phyloP scores from a whole-genome alignment of 352 stramenopile species.

The Globisporangium recalcitrans region DNA sequence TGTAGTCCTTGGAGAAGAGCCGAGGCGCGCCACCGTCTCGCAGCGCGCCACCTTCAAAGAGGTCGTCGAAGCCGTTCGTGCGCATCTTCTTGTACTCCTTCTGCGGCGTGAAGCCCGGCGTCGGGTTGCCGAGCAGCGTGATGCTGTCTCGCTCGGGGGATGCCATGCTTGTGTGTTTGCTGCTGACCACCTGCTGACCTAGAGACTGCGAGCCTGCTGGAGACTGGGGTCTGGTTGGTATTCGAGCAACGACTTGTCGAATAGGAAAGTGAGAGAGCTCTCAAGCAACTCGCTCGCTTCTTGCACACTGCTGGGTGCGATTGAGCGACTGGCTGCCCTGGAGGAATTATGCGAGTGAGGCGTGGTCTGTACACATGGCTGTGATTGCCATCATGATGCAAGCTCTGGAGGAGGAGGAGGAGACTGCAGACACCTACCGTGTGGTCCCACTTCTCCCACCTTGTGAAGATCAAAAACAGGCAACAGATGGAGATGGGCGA shows the following conservation, averaged over 20 bases:
- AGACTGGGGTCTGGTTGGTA: background rate
- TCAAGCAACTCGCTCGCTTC: background rate
- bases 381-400: background rate
- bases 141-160: background rate
- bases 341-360: background rate
- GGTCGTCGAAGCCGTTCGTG: background rate
- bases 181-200: background rate
- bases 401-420: too few relatives aligned
- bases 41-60: conserved; percentile 15
- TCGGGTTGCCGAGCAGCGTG: background rate
- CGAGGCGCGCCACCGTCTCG: conserved; percentile 43
- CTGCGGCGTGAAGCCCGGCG: background rate
- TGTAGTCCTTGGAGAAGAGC: conserved; percentile 44
- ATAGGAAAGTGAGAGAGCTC: background rate
- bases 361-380: background rate
- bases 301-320: too few relatives aligned
- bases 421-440: background rate
- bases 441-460: background rate
- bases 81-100: background rate
- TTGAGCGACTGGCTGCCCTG: background rate
- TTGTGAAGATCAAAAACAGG: background rate
- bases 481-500: background rate
- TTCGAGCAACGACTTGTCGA: background rate
- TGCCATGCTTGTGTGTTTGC: background rate
- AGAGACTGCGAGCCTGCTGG: background rate